Base-by-base conservation (phyloP, 805 yeast species). In the Yamadazyma tumulicola region DNA sequence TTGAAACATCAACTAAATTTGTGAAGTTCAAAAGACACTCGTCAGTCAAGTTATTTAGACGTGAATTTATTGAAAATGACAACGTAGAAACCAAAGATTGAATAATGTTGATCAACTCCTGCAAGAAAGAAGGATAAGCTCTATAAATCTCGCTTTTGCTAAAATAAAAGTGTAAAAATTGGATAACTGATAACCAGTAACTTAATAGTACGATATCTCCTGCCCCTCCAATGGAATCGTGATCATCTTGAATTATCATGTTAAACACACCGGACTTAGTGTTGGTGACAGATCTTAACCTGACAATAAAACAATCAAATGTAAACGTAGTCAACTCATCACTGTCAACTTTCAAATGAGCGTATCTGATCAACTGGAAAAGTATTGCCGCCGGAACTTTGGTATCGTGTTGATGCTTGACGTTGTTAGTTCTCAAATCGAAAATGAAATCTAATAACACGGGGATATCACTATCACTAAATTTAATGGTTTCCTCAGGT, bases 131-230 rank as follows among this genome's bases (percentile, higher is more conserved):
- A 2, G 89, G 87, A 41, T 78, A 74, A 31, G 61, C 62, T 15
- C 55, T 49, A 54, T 76, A 79, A 34, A 81, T 69, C 0, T 62
- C 57, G 49, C 83, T 93, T 41, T 84, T 77, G 27, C 76, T 64
- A 21, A 91, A 52, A 57, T 86, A 91, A 55, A 83, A 91, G 49
- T 82, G 80, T 32, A 91, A 61, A 45, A 85, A 79, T 39, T 85
- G 84, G 29, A 84, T 54, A 17, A 84, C 81, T 4, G 95, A 79
- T 23, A 93, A 72, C 97, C 97, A 93, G 55, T 87, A 91, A 32
- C 95, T 81, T 42, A 81, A 71, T 26, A 72, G 52, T 12, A 84
- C 84, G 36, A 83, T 79, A 51, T 84, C 91, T 20, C 80, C 82
- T 21, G 69, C 59, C 5, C 64, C 68, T 4, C 52, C 54, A 20